Conservation (phyloP, 1,284 basidiomycete genomes). For the Lentinula novae-zelandiae region DNA sequence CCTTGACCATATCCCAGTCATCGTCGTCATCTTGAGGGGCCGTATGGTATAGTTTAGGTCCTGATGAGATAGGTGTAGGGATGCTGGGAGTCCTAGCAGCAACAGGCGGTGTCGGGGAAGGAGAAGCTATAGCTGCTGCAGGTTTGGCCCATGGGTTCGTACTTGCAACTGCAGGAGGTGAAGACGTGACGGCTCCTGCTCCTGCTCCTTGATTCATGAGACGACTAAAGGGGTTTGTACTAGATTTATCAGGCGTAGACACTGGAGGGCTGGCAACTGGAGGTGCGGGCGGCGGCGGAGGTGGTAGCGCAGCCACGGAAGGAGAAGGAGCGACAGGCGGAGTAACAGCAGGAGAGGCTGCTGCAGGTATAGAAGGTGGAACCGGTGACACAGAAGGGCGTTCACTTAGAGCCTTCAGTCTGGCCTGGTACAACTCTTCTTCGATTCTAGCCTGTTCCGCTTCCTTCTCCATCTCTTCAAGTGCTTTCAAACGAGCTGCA, state of each 20-base stretch:
- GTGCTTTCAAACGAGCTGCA: constrained; percentile 55
- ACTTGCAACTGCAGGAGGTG: constrained; percentile 32
- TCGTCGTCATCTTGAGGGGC: constrained; percentile 68
- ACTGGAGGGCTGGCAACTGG: constrained; percentile 16
- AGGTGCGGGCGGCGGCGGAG: constrained; percentile 23
- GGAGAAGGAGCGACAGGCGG: constrained; percentile 20
- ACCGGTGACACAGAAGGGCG: constrained; percentile 32
- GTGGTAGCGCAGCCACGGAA: constrained; percentile 14
- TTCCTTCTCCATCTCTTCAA: constrained; percentile 71
- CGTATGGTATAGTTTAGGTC: constrained; percentile 57
- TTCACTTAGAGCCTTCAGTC: constrained; percentile 44
- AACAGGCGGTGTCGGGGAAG: constrained; percentile 18
- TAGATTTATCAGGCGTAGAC: constrained; percentile 32
- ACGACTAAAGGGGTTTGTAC: constrained; percentile 70
- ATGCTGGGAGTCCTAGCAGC: constrained; percentile 13
- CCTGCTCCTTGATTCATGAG: constrained; percentile 48
- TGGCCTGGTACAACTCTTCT: constrained; percentile 56
- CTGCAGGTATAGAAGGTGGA: constrained; percentile 22
- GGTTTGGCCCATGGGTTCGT: constrained; percentile 61
- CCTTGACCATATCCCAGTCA: constrained; percentile 84
- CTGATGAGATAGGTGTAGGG: constrained; percentile 25
- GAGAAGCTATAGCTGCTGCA: constrained; percentile 27
- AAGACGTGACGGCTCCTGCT: constrained; percentile 24
- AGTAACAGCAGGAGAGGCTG: constrained; percentile 26
- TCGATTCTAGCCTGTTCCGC: constrained; percentile 65